Evolutionary conservation across 805 yeast genomes (phyloP).

Genomic region (Wickerhamiella cacticola): DNA sequence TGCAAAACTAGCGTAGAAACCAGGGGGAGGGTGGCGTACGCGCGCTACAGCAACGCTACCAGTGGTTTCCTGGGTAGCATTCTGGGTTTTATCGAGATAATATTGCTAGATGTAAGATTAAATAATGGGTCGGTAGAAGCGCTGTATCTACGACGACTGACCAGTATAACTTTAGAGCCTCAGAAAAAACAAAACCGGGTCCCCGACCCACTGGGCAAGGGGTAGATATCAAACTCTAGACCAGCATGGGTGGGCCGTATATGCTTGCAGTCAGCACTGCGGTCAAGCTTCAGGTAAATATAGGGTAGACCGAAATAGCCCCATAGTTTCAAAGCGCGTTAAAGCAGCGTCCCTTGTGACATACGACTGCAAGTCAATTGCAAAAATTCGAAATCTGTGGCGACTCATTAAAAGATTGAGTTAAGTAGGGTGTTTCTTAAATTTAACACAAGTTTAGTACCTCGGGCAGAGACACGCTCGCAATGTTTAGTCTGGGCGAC

Average conservation of each 20-base stretch:
- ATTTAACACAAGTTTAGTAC: not conserved
- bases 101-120: too few relatives aligned
- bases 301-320: not conserved
- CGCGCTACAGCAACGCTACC: not conserved
- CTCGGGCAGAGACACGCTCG: not conserved
- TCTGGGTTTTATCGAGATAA: too few relatives aligned
- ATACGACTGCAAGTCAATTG: too few relatives aligned
- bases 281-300: not conserved
- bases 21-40: not conserved
- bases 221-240: not conserved
- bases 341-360: too few relatives aligned
- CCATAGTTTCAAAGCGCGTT: not conserved
- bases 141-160: too few relatives aligned
- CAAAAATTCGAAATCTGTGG: not conserved
- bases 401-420: too few relatives aligned
- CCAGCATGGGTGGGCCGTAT: not conserved
- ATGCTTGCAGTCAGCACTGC: not conserved
- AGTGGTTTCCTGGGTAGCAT: not conserved
- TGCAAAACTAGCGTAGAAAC: not conserved
- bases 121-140: too few relatives aligned
- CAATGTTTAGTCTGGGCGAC: not conserved
- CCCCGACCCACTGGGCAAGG: constrained; percentile 2
- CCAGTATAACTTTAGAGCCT: not conserved
- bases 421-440: not conserved
- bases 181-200: not conserved